phyloP scores from a whole-genome alignment of 331 rosid species.

The Ulmus americana region DNA sequence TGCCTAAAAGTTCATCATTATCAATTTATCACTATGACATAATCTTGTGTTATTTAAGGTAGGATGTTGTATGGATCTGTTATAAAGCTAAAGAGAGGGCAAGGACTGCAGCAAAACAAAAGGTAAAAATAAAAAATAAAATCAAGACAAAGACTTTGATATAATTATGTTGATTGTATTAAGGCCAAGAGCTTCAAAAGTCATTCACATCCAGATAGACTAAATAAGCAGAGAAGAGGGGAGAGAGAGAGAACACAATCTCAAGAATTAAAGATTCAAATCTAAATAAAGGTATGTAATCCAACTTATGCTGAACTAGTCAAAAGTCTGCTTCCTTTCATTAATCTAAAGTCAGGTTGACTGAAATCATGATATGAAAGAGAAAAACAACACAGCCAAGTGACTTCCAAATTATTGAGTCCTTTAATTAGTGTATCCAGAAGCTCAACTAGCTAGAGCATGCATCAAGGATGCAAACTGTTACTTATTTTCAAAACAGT shows the following conservation, averaged over 20 bases:
- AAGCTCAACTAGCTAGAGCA: neutral
- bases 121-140: neutral
- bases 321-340: neutral
- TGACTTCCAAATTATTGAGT: neutral
- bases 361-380: neutral
- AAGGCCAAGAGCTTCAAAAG: neutral
- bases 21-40: neutral
- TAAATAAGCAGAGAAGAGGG: neutral
- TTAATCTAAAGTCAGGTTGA: neutral
- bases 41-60: neutral
- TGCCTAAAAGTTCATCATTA: neutral
- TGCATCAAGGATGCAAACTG: neutral
- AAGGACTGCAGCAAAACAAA: neutral
- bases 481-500: too few species aligned
- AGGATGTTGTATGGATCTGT: neutral
- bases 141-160: slow-evolving; percentile 1
- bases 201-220: neutral
- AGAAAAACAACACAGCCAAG: neutral
- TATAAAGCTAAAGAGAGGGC: neutral
- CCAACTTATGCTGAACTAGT: neutral
- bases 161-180: neutral
- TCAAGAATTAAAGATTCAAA: neutral
- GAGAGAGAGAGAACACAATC: neutral
- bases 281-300: neutral
- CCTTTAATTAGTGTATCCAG: neutral